Evolutionary conservation across 2,329 filamentous ascomycete genomes (phyloP).

Genomic region (Aspergillus chevalieri): DNA sequence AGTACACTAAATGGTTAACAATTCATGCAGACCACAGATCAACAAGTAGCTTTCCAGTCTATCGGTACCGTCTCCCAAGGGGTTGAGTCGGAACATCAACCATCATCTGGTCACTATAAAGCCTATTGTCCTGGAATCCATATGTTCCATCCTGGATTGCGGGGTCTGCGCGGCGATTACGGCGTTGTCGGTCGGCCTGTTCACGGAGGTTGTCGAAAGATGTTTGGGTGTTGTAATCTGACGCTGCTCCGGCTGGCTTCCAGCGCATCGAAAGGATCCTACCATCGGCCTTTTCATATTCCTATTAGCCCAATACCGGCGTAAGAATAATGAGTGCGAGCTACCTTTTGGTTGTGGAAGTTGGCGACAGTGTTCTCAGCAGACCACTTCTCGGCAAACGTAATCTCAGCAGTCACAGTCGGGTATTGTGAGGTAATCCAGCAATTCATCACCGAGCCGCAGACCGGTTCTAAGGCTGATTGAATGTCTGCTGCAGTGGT

Average conservation of each 20-base stretch:
- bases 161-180: constrained; percentile 29
- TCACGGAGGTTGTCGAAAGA: constrained; percentile 33
- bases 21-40: no score
- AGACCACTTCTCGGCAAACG: constrained; percentile 48
- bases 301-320: constrained; percentile 9
- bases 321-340: background rate
- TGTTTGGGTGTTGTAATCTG: constrained; percentile 7
- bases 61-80: constrained; percentile 15
- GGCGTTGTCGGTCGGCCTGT: constrained; percentile 35
- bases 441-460: constrained; percentile 50
- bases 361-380: constrained; percentile 56
- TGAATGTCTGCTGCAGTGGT: constrained; percentile 62
- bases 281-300: constrained; percentile 50
- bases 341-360: constrained; percentile 58
- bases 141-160: constrained; percentile 34
- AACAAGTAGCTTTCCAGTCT: background rate
- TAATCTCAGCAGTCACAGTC: constrained; percentile 56
- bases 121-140: constrained; percentile 28
- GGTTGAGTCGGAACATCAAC: constrained; percentile 27
- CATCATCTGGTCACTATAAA: constrained; percentile 39
- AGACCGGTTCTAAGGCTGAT: constrained; percentile 50
- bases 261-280: constrained; percentile 53
- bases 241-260: constrained; percentile 28
- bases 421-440: constrained; percentile 48
- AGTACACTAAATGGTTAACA: no score